A percentile compares a stretch with the other conserved stretches of the same genome.
These are phyloP conservation scores for Rhipidocladum racemiflorum DNA, from an alignment of 176 grass and related monocot genomes.

Conservation along the genomic window DNA sequence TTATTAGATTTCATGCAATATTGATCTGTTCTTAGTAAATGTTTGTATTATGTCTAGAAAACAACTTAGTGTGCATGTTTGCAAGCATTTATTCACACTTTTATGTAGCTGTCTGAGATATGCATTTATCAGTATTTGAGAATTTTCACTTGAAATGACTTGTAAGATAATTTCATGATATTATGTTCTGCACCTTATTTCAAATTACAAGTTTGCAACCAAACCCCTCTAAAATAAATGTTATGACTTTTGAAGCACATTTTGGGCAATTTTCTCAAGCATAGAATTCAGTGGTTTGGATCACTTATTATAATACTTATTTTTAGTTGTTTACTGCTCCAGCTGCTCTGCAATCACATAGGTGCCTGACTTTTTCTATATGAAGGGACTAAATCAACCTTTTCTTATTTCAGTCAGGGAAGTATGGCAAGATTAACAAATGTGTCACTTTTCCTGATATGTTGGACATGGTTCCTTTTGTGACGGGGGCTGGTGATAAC, in stretches of 20 bases:
- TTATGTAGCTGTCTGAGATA: neutral
- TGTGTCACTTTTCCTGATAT: constrained; percentile 96
- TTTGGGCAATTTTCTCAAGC: neutral
- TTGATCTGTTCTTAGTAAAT: constrained; percentile 20
- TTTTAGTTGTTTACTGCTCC: neutral
- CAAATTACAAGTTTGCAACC: neutral
- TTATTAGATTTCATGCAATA: constrained; percentile 15
- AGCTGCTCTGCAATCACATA: neutral
- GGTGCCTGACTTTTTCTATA: neutral
- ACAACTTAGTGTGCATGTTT: constrained; percentile 19
- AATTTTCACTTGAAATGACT: constrained; percentile 8
- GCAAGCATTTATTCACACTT: constrained; percentile 12
- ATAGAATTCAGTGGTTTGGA: neutral
- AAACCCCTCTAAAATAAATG: neutral
- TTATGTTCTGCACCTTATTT: constrained; percentile 12
- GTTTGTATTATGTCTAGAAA: neutral
- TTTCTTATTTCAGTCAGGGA: constrained; percentile 70
- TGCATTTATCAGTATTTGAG: constrained; percentile 4
- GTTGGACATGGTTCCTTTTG: constrained; percentile 99
- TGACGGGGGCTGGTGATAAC: constrained; percentile 77
- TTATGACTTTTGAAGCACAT: neutral
- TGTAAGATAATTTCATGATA: neutral
- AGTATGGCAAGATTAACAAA: constrained; percentile 99
- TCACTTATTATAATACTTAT: constrained; percentile 6
- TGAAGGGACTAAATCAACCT: constrained; percentile 20